Evolutionary conservation across 768 basidiomycete genomes (phyloP).

Genomic region (Suillus placidus): DNA sequence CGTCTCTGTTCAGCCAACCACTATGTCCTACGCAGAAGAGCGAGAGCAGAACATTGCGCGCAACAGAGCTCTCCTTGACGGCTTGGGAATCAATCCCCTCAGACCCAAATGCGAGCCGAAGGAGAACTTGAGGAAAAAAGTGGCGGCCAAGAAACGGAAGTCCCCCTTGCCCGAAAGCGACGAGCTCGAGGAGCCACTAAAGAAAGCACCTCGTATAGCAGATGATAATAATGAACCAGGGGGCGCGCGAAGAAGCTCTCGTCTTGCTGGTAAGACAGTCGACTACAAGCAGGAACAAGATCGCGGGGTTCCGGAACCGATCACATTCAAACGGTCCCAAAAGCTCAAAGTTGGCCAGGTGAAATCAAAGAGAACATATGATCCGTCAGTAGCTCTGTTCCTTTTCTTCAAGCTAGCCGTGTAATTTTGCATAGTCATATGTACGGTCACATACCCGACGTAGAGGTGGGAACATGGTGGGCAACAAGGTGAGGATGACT

Average conservation of each 20-base stretch:
- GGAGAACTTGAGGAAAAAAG: slow-evolving; percentile 38
- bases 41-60: slow-evolving; percentile 40
- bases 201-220: slow-evolving; percentile 39
- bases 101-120: slow-evolving; percentile 52
- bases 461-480: slow-evolving; percentile 87
- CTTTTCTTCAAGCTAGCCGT: slow-evolving; percentile 22
- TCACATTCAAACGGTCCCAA: slow-evolving; percentile 43
- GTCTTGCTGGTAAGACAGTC: slow-evolving; percentile 60
- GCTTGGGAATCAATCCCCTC: slow-evolving; percentile 42
- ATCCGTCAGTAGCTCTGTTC: slow-evolving; percentile 27
- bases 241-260: slow-evolving; percentile 63
- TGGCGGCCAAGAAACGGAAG: slow-evolving; percentile 47
- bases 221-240: slow-evolving; percentile 19
- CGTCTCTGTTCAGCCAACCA: background rate
- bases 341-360: slow-evolving; percentile 39
- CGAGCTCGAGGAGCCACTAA: slow-evolving; percentile 18
- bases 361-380: slow-evolving; percentile 33
- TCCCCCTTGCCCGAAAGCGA: slow-evolving; percentile 27
- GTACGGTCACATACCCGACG: slow-evolving; percentile 79
- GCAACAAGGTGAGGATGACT: slow-evolving; percentile 51
- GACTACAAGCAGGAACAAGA: slow-evolving; percentile 55
- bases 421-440: slow-evolving; percentile 53
- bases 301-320: slow-evolving; percentile 36
- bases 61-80: slow-evolving; percentile 48
- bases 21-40: slow-evolving; percentile 34